Evolutionary conservation across 768 basidiomycete genomes (phyloP).

Genomic region (Xerocomus potaroensis): DNA sequence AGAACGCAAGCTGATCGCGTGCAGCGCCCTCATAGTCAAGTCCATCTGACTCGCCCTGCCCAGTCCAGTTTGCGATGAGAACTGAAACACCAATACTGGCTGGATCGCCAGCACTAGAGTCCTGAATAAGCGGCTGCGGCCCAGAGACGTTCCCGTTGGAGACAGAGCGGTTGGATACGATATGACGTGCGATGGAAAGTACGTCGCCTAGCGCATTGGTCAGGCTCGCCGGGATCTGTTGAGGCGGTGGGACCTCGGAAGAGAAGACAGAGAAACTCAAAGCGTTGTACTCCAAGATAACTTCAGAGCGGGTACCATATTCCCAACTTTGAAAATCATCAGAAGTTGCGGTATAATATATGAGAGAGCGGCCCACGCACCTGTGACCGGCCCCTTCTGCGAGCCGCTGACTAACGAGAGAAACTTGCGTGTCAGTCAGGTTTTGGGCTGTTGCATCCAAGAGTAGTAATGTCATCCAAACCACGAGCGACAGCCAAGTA

Average conservation of each 20-base stretch:
- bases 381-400: conserved; percentile 41
- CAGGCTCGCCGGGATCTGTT: conserved; percentile 12
- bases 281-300: conserved; percentile 46
- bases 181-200: conserved; percentile 46
- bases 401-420: conserved; percentile 34
- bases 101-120: conserved; percentile 71
- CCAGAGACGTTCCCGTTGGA: conserved; percentile 42
- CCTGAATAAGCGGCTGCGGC: conserved; percentile 55
- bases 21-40: conserved; percentile 63
- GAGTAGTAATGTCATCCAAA: conserved; percentile 5
- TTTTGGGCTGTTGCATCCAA: conserved; percentile 29
- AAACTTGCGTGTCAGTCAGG: conserved; percentile 34
- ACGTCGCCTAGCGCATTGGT: conserved; percentile 46
- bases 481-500: neutral
- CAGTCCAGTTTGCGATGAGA: conserved; percentile 56
- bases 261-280: conserved; percentile 45
- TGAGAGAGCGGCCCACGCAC: conserved; percentile 16
- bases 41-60: conserved; percentile 31
- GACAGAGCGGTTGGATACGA: conserved; percentile 44
- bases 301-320: conserved; percentile 46
- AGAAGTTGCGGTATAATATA: neutral
- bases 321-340: conserved; percentile 42
- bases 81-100: conserved; percentile 73
- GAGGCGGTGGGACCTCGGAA: conserved; percentile 24
- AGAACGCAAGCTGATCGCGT: conserved; percentile 57